Base-by-base conservation (phyloP, 1,139 yeast species). In the Lodderomyces orthopsilosis region DNA sequence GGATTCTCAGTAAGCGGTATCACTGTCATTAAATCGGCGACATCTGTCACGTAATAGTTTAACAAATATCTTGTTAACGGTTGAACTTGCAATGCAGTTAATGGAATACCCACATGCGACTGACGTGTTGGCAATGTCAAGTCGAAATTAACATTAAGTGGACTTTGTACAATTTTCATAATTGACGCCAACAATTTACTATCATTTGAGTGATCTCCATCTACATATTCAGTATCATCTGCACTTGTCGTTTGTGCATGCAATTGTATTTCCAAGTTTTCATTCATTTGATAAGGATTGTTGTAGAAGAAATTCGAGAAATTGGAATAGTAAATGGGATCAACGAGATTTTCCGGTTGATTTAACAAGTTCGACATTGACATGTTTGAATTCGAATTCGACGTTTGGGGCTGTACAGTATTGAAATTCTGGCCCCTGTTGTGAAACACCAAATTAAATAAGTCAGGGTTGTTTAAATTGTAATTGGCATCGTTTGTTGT, bases 11-110 rank as follows among this genome's bases (percentile, higher is more conserved):
- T 81, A 41, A 87, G 74, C 1, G 89, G 87, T 24, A 88, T 83
- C 9, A 88, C 95, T 0, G 95, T 85, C 96, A 89, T 88, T 56
- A 85, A 71, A 57, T 87, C 93, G 0, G 94, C 93, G 1, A 89
- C 95, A 49, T 83, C 81, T 13, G 84, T 79, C n/a, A 81, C 77
- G 59, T 88, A 89, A 57, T 89, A 82, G 49, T 82, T 82, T 37
- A 89, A 66, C 37, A 89, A 66, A 57, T 83, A 85, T 42, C 95
- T 56, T 13, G 89, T 79, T 53, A 82, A 66, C 5, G 89, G 88
- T 53, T 79, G 80, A 8, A 83, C 80, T 52, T 76, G 77, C 41
- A 84, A 59, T 7, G 91, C 82, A 1, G 82, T 75, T 3, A 77
- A 68, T 0, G 89, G 87, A 7, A 84, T 62, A 8, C 78, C 75